Base-by-base conservation (phyloP, 441 rosid species). In the Populus tomentosa region DNA sequence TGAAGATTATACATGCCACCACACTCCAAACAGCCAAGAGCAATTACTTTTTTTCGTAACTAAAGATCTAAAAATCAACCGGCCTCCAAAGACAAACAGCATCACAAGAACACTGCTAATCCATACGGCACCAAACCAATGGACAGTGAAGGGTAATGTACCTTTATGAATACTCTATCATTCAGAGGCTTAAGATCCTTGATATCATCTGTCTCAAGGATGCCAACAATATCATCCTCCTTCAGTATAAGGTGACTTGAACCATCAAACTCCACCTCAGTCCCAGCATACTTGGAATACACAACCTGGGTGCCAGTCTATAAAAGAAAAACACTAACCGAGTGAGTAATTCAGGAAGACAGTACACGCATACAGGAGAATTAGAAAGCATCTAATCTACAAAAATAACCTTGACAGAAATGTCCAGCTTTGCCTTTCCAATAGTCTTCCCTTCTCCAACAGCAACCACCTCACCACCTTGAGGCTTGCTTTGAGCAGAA, bases 171-270 rank as follows among this genome's bases (percentile, higher is more conserved):
- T 79, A 95, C 91, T 77, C 97, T 83, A 78, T 94, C 98, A 50
- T 91, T 91, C 84, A 94, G 82, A 46, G 99, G 99, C 84, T 91
- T 90, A 74, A 95, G 99, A 74, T 95, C 98, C 83, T 91, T 94
- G 83, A 92, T 82, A 72, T 94, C 98, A 69, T 91, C 93, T 0
- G 98, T 94, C 85, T 95, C 99, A 16, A 95, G 91, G 70, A 89
- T 82, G 38, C 99, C 99, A 63, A 95, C 89, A 62, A 94, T 87
- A 79, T 92, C 99, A 82, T 94, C 98, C 82, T 94, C 99, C 87
- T 91, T 92, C 73, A 96, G 77, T 36, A 96, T 89, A 75, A 96
- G 93, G 80, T 96, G 99, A 81, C 80, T 89, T 38, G 87, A 71
- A 62, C 94, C 98, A 73, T 90, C 85, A 86, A 94, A 92, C 35